Base-by-base conservation (phyloP, 306 rosid species). In the Prinsepia uniflora region DNA sequence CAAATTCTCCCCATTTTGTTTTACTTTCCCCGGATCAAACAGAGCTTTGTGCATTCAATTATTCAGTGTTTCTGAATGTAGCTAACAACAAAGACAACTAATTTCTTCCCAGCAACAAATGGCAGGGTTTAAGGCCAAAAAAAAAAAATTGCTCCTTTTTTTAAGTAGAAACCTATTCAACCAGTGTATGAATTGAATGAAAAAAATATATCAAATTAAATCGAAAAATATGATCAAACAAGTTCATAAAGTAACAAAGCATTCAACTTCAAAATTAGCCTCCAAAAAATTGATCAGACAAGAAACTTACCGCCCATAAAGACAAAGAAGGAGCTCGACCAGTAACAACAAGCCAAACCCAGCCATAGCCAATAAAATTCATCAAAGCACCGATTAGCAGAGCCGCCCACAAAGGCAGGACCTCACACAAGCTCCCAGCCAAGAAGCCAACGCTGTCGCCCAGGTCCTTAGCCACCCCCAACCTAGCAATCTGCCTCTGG, bases 401-500 rank as follows among this genome's bases (percentile, higher is more conserved):
- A 57, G 87, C 88, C 17, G 68, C 95, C 95, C 96, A 94, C 7
- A 85, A 46, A 22, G 99, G 97, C 71, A 91, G 69, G 20, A 86
- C 71, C 87, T 94, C 99, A 53, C 95, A 81, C 55, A 94, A 59
- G 0, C 78, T 52, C 49, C 95, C 99, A 43, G 99, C 96, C 30
- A 94, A 2, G 79, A 91, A 79, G 0, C 99, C 99, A 8, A 94
- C 96, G 22, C 82, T 78, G 17, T 87, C 99, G 0, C 99, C 99
- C 5, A 91, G 90, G 72, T 94, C 99, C 71, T 94, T 94, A 1
- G 96, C 97, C 52, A 94, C 97, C 43, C 96, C 97, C 72, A 94
- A 60, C 72, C 69, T 68, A 0, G 97, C 81, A 63, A 94, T 18
- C 74, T 90, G 95, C 71, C 80, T 82, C 80, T 91, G 99, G 42